Evolutionary conservation across 495 filamentous ascomycete species (phyloP), one percentile per base, ranked within the genome.

Genomic region (Evansstolkia leycettana): DNA sequence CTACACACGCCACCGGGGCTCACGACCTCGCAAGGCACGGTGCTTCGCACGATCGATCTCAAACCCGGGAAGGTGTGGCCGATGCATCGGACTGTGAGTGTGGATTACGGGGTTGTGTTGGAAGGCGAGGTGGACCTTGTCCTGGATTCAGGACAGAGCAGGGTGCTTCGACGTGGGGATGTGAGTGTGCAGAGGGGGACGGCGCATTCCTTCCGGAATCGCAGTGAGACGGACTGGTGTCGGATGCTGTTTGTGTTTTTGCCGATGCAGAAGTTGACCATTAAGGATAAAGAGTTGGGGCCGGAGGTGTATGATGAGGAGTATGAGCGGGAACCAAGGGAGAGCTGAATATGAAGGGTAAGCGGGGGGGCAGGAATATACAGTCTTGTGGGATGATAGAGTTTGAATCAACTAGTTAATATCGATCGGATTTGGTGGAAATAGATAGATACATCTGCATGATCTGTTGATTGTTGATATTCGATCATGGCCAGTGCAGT

Each of bases 71-170:
- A 47, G 75, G 80, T 57, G 66, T 83, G 33, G 69, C 47, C 62
- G 6, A 62, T 87, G 79, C 82, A 87, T 48, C 64, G 80, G 0
- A 84, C 82, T 3, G 67, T 76, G 34, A 73, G 65, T 5, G 41
- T 88, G 1, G 82, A 87, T 40, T 86, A 82, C 44, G 79, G 78
- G 5, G 66, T 84, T 37, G 64, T 86, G 43, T 54, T 44, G 70
- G 80, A 86, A 47, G 82, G 82, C 0, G 57, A 70, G 42, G 80
- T 85, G 35, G 82, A 88, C 54, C 78, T 85, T 45, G 76, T 81
- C 64, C 73, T 60, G 19, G 78, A 84, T 55, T 71, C 73, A 0
- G 66, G 62, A 10, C 50, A 60, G 0, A 70, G 69, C 42, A 75
- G 79, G 33, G 50, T 75, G 43, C 31, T 83, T 51, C 70, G 76